Evolutionary conservation across 2,329 filamentous ascomycete genomes (phyloP).

Genomic region (Ascochyta koolunga): DNA sequence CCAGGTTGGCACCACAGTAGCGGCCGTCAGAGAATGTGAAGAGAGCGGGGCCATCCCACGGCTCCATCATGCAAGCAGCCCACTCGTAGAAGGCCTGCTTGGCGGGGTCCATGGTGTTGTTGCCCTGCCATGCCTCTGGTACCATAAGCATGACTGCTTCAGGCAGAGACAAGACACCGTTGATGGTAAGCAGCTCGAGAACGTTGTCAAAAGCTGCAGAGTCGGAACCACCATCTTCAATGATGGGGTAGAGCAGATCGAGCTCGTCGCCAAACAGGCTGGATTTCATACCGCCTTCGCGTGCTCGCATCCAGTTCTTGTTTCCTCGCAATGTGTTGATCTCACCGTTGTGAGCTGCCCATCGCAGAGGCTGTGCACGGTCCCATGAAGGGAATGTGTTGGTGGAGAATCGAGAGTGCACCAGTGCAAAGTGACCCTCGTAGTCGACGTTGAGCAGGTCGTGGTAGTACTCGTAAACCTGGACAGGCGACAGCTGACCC

Average conservation of each 20-base stretch:
- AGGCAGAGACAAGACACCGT: conserved; percentile 90
- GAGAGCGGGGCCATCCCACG: conserved; percentile 94
- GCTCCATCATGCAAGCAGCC: conserved; percentile 98
- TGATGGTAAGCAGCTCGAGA: conserved; percentile 89
- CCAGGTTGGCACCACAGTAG: conserved; percentile 95
- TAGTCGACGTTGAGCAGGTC: conserved; percentile 97
- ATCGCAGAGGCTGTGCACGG: conserved; percentile 91
- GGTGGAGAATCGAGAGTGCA: conserved; percentile 96
- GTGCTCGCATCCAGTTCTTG: conserved; percentile 99
- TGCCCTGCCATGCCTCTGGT: conserved; percentile 96
- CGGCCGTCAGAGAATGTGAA: conserved; percentile 97
- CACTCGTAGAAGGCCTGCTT: conserved; percentile 99
- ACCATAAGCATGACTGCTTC: conserved; percentile 99
- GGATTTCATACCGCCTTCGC: conserved; percentile 93
- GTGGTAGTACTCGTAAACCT: conserved; percentile 98
- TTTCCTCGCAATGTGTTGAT: conserved; percentile 97
- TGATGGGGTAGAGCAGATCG: conserved; percentile 87
- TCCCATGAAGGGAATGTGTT: conserved; percentile 99
- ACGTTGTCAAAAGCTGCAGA: conserved; percentile 98
- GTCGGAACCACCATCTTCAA: conserved; percentile 95
- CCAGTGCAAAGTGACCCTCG: conserved; percentile 93
- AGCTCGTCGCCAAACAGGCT: conserved; percentile 91
- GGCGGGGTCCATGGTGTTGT: conserved; percentile 86
- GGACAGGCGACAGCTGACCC: conserved; percentile 89
- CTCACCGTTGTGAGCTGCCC: conserved; percentile 98